These are phyloP conservation scores for Starmera amethionina DNA, from an alignment of 805 yeast genomes.

Conservation along the genomic window DNA sequence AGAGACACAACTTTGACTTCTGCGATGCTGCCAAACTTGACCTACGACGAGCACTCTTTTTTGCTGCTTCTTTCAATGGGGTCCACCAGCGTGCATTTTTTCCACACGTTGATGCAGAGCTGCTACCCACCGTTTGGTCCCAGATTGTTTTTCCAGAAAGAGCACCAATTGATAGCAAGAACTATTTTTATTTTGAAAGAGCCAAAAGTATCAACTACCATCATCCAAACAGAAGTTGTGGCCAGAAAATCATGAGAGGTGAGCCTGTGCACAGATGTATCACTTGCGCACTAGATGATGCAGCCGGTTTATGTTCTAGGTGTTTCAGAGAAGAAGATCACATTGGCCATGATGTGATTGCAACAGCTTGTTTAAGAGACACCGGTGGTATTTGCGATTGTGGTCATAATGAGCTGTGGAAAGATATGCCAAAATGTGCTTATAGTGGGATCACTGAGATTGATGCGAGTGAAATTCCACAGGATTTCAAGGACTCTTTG, in stretches of 20 bases:
- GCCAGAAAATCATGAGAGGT: constrained; percentile 61
- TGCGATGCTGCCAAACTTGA: constrained; percentile 19
- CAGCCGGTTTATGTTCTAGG: constrained; percentile 71
- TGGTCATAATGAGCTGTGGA: constrained; percentile 86
- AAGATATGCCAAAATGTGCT: constrained; percentile 39
- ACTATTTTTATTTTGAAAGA: constrained; percentile 9
- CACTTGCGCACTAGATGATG: constrained; percentile 70
- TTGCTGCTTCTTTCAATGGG: constrained; percentile 32
- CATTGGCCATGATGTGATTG: constrained; percentile 59
- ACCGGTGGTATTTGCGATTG: constrained; percentile 61
- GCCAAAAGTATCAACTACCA: constrained; percentile 13
- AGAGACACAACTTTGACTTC: constrained; percentile 22
- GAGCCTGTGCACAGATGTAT: constrained; percentile 75
- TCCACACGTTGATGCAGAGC: constrained; percentile 15
- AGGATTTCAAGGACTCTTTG: constrained; percentile 29
- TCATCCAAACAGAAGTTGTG: constrained; percentile 66
- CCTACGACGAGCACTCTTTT: constrained; percentile 33
- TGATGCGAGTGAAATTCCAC: constrained; percentile 26
- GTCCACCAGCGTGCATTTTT: constrained; percentile 29
- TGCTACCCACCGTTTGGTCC: constrained; percentile 14
- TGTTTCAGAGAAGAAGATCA: constrained; percentile 70
- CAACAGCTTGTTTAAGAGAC: constrained; percentile 52
- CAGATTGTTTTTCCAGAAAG: constrained; percentile 15
- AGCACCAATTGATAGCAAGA: constrained; percentile 14
- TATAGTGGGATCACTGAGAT: constrained; percentile 18